Evolutionary conservation across 2,329 filamentous ascomycete species (phyloP).

Genomic region (Talaromyces rugulosus): DNA sequence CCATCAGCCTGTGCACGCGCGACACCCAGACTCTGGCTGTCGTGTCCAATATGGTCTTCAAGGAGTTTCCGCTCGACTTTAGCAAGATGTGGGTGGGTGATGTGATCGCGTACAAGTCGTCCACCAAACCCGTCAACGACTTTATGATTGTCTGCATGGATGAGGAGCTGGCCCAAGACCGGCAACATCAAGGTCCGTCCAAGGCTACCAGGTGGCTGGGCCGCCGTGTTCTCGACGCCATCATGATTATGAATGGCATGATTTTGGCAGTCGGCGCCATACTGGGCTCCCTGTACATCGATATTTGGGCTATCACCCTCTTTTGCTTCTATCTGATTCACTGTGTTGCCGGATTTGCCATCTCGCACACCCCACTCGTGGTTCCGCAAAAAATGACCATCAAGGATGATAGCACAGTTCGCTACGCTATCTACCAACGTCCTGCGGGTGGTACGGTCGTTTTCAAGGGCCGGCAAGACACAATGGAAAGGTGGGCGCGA

Average conservation of each 20-base stretch:
- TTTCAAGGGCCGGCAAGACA: conserved; percentile 26
- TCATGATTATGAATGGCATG: conserved; percentile 21
- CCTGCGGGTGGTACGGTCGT: conserved; percentile 29
- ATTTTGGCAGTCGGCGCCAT: conserved; percentile 22
- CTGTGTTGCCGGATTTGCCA: conserved; percentile 23
- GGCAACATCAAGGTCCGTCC: conserved; percentile 1
- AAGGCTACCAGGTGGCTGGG: conserved; percentile 15
- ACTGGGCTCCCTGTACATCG: conserved; percentile 22
- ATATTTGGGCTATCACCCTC: conserved; percentile 27
- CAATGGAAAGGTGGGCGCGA: conserved; percentile 27
- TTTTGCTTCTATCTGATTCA: conserved; percentile 27
- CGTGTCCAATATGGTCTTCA: conserved; percentile 28
- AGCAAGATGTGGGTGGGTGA: conserved; percentile 26
- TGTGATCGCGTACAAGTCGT: conserved; percentile 24
- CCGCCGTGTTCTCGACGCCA: conserved; percentile 17
- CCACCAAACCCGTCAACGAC: conserved; percentile 22
- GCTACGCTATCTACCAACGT: conserved; percentile 28
- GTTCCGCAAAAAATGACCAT: conserved; percentile 13
- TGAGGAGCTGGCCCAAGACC: conserved; percentile 6
- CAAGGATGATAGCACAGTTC: conserved; percentile 13
- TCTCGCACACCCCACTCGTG: conserved; percentile 23
- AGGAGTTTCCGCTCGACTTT: conserved; percentile 26
- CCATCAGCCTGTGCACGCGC: conserved; percentile 26
- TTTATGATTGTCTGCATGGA: conserved; percentile 26
- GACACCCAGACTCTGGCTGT: conserved; percentile 24